phyloP scores from a whole-genome alignment of 495 filamentous ascomycete genomes.

The Trichocladium uniseriatum region DNA sequence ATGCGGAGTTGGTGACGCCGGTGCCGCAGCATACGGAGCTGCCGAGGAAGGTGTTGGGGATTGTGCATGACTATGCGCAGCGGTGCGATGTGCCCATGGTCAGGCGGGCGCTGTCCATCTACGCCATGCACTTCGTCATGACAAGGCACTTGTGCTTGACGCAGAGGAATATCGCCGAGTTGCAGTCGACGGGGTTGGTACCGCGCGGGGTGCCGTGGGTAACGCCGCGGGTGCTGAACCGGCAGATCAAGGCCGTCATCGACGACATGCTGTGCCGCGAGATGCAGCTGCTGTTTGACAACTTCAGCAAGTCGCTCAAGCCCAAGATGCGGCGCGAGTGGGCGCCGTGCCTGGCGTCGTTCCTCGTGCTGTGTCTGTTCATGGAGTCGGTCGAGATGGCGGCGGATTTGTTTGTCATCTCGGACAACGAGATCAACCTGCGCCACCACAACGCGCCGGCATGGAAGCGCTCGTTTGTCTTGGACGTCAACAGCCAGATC shows the following conservation, averaged over 20 bases:
- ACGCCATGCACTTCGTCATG: slow-evolving; percentile 45
- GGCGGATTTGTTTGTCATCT: slow-evolving; percentile 40
- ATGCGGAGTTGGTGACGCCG: slow-evolving; percentile 38
- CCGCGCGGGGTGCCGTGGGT: slow-evolving; percentile 31
- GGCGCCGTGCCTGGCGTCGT: slow-evolving; percentile 43
- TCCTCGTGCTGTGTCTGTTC: slow-evolving; percentile 43
- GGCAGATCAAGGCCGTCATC: slow-evolving; percentile 44
- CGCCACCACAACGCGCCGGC: slow-evolving; percentile 20
- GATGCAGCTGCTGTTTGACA: slow-evolving; percentile 37
- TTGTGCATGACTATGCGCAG: slow-evolving; percentile 33
- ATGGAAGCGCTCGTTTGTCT: slow-evolving; percentile 33
- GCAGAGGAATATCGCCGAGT: slow-evolving; percentile 24
- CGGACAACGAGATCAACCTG: slow-evolving; percentile 38
- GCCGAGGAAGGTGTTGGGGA: slow-evolving; percentile 33
- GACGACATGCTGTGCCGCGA: slow-evolving; percentile 40
- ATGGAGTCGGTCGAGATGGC: slow-evolving; percentile 44
- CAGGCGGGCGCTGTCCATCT: slow-evolving; percentile 37
- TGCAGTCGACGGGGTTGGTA: slow-evolving; percentile 26
- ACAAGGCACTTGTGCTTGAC: slow-evolving; percentile 40
- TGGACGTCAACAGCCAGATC: slow-evolving; percentile 33
- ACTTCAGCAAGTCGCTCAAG: slow-evolving; percentile 39
- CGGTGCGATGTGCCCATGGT: slow-evolving; percentile 33
- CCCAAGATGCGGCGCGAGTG: slow-evolving; percentile 40
- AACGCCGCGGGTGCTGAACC: slow-evolving; percentile 42
- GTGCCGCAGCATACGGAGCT: slow-evolving; percentile 31